Evolutionary conservation across 1,284 basidiomycete species (phyloP), one percentile per base, ranked within the genome.

Genomic region (Pisolithus thermaeus): DNA sequence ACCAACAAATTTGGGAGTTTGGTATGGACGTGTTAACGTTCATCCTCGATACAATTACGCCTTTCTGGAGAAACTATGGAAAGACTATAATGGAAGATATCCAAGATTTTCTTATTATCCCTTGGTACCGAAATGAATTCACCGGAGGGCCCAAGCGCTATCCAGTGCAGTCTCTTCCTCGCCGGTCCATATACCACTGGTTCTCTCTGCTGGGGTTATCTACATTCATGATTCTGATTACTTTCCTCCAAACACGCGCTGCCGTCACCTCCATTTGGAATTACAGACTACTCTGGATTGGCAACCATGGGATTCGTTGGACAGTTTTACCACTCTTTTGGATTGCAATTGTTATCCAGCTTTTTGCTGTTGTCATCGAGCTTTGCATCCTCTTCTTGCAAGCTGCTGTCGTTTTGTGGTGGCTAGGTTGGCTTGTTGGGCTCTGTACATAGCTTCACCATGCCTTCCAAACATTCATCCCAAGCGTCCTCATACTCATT

Each of bases 51-150:
- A 82, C 78, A 6, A 80, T 87, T 12, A 80, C 86, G 0, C 86
- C 86, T 0, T 79, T 89, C 61, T 89, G 87, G 86, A 73, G 87
- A 53, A 84, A 76, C 37, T 87, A 89, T 54, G 86, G 86, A 45
- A 87, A 84, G 58, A 77, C 79, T 12, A 87, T 90, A 51, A 84
- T 85, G 39, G 77, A 85, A 61, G 87, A 89, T 58, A 73, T 87
- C 38, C 81, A 83, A 50, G 84, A 87, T 58, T 88, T 89, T 63
- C 77, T 89, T 56, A 84, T 88, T 58, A 80, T 90, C 55, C 87
- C 87, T 8, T 76, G 85, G 60, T 89, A 89, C 59, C 78, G 87
- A 40, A 87, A 89, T 63, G 86, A 88, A 60, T 89, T 88, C 62
- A 88, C 86, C 0, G 86, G 86, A 38, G 84, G 87, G 69, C 52